A percentile compares a stretch with the other conserved stretches of the same genome.
phyloP scores from a whole-genome alignment of 805 yeast species.

The Pichia insulana region DNA sequence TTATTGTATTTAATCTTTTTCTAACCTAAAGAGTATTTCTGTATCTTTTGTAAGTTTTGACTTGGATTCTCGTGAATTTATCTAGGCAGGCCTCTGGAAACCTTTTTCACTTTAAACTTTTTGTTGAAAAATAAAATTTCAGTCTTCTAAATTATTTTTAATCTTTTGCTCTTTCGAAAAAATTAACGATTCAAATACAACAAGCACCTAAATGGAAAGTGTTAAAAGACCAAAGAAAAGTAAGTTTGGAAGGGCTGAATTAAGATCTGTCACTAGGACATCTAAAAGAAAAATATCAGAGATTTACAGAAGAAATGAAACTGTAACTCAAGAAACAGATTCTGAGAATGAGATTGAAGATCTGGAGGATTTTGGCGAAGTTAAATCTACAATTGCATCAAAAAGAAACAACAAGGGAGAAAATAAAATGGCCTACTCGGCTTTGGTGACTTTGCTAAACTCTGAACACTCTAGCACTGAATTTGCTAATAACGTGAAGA shows the following conservation, averaged over 20 bases:
- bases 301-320: not conserved
- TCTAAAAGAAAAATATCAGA: conserved; percentile 22
- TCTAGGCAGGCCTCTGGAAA: too few species aligned
- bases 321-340: conserved; percentile 15
- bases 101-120: too few species aligned
- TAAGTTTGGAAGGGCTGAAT: conserved; percentile 51
- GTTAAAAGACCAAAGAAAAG: conserved; percentile 11
- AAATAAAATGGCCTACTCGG: conserved; percentile 26
- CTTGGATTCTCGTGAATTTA: too few species aligned
- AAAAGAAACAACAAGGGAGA: conserved; percentile 11
- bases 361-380: conserved; percentile 13
- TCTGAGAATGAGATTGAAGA: conserved; percentile 24
- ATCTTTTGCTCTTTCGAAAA: too few species aligned
- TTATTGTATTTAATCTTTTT: too few species aligned
- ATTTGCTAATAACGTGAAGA: conserved; percentile 24
- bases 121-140: too few species aligned
- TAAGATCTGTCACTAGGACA: conserved; percentile 53
- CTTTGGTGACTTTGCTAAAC: conserved; percentile 21
- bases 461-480: conserved; percentile 14
- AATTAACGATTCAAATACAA: too few species aligned
- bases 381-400: conserved; percentile 14
- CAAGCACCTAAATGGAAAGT: too few species aligned
- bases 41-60: too few species aligned
- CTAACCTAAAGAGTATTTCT: too few species aligned
- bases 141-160: too few species aligned